phyloP scores from a whole-genome alignment of 2,329 filamentous ascomycete genomes.

The Cladosporium austrohemisphaericum region DNA sequence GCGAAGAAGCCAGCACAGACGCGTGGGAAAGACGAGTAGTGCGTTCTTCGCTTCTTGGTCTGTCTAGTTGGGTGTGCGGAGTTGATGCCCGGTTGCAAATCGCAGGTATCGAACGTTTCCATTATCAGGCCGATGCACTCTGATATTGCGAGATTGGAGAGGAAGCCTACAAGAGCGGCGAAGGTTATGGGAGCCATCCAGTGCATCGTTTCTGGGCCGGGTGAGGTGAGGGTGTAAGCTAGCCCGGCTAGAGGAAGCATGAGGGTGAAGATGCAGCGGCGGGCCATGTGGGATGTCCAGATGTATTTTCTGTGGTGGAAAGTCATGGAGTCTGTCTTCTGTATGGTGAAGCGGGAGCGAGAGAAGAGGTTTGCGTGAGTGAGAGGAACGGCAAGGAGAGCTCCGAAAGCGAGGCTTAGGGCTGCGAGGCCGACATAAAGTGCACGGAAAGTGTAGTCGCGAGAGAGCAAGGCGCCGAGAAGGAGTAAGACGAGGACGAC shows the following conservation, averaged over 20 bases:
- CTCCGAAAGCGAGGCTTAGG: conserved; percentile 63
- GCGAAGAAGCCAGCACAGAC: conserved; percentile 68
- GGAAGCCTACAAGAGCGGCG: conserved; percentile 63
- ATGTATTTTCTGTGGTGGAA: conserved; percentile 60
- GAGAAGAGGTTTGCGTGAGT: conserved; percentile 69
- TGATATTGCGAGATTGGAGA: conserved; percentile 68
- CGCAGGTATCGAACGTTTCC: conserved; percentile 78
- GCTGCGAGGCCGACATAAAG: conserved; percentile 65
- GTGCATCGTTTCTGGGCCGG: conserved; percentile 44
- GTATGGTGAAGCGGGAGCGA: conserved; percentile 56
- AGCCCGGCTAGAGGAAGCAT: conserved; percentile 63
- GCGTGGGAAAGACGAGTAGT: conserved; percentile 73
- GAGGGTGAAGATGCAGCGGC: conserved; percentile 64
- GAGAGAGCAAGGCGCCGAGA: conserved; percentile 67
- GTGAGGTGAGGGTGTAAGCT: conserved; percentile 64
- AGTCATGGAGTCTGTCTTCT: conserved; percentile 64
- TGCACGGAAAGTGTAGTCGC: conserved; percentile 61
- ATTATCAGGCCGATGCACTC: conserved; percentile 75
- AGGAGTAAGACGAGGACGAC: conserved; percentile 68
- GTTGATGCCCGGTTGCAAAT: conserved; percentile 69
- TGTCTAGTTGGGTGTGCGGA: conserved; percentile 39
- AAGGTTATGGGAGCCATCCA: conserved; percentile 58
- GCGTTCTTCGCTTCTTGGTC: conserved; percentile 53
- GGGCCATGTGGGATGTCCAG: conserved; percentile 70
- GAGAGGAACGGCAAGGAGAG: conserved; percentile 66